phyloP scores from a whole-genome alignment of 2,329 filamentous ascomycete genomes.

The Aspergillus piperis region DNA sequence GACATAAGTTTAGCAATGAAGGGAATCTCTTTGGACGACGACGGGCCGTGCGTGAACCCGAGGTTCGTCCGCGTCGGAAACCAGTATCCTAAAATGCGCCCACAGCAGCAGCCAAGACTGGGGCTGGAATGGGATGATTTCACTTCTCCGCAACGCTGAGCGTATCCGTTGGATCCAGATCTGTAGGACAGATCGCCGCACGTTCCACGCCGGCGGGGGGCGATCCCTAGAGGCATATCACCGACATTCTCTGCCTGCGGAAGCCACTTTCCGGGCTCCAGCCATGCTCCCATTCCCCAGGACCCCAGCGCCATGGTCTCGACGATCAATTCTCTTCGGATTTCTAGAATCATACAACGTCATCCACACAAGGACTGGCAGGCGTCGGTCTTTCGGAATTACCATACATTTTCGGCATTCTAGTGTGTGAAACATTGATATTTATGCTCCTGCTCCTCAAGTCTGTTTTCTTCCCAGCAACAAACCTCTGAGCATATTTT shows the following conservation, averaged over 20 bases:
- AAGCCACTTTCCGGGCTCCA: conserved; percentile 35
- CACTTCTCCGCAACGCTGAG: conserved; percentile 11
- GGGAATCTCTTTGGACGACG: background rate
- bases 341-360: conserved; percentile 9
- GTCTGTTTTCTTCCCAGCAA: conserved; percentile 4
- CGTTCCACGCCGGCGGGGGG: conserved; percentile 9
- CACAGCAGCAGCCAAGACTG: conserved; percentile 1
- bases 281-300: background rate
- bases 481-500: background rate
- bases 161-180: conserved; percentile 13
- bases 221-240: conserved; percentile 8
- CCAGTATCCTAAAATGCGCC: conserved; percentile 23
- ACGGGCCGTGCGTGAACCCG: conserved; percentile 1
- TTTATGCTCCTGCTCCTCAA: conserved; percentile 7
- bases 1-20: background rate
- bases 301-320: background rate
- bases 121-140: conserved; percentile 13
- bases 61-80: conserved; percentile 24
- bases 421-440: conserved; percentile 4
- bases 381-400: conserved; percentile 4
- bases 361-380: background rate
- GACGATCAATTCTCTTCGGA: background rate
- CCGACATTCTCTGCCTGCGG: conserved; percentile 21
- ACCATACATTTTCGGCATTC: background rate
- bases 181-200: conserved; percentile 10